Conservation (phyloP, 768 basidiomycete genomes). For the Phylloporus sp. region DNA sequence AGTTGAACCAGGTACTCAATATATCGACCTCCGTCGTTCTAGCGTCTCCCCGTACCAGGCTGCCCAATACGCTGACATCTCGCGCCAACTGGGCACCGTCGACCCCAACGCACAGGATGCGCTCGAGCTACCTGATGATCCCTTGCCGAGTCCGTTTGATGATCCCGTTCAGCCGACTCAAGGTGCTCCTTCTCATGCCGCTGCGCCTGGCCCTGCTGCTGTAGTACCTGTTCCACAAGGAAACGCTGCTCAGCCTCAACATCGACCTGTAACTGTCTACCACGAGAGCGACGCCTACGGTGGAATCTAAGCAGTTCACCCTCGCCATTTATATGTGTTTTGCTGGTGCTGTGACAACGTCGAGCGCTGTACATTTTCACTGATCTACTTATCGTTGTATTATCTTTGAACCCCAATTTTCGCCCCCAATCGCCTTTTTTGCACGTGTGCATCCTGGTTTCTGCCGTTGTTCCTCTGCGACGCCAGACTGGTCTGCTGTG, state of each 20-base stretch:
- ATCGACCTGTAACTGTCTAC: constrained; percentile 48
- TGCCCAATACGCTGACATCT: constrained; percentile 68
- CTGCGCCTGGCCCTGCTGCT: constrained; percentile 8
- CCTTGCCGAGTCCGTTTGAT: constrained; percentile 29
- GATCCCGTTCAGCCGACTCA: constrained; percentile 8
- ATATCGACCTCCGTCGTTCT: constrained; percentile 60
- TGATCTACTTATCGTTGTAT: constrained; percentile 23
- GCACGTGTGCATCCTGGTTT: constrained; percentile 20
- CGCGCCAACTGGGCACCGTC: constrained; percentile 43
- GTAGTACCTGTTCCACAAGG: constrained; percentile 10
- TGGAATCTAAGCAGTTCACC: constrained; percentile 46
- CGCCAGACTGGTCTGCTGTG: constrained; percentile 25
- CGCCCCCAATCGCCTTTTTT: background rate
- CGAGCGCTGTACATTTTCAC: constrained; percentile 18
- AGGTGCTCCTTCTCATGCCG: constrained; percentile 34
- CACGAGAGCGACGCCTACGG: constrained; percentile 66
- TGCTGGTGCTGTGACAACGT: constrained; percentile 9
- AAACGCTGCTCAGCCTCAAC: constrained; percentile 16
- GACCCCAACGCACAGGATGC: constrained; percentile 19
- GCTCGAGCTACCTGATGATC: constrained; percentile 17
- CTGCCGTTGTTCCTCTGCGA: constrained; percentile 21
- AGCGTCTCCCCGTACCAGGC: constrained; percentile 75
- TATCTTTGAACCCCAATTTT: constrained; percentile 12
- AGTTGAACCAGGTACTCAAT: constrained; percentile 36
- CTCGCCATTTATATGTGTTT: constrained; percentile 4